A percentile compares a stretch with the other conserved stretches of the same genome.
Conservation (phyloP, 2,329 filamentous ascomycete genomes). For the Geoglossum cookeanum region DNA sequence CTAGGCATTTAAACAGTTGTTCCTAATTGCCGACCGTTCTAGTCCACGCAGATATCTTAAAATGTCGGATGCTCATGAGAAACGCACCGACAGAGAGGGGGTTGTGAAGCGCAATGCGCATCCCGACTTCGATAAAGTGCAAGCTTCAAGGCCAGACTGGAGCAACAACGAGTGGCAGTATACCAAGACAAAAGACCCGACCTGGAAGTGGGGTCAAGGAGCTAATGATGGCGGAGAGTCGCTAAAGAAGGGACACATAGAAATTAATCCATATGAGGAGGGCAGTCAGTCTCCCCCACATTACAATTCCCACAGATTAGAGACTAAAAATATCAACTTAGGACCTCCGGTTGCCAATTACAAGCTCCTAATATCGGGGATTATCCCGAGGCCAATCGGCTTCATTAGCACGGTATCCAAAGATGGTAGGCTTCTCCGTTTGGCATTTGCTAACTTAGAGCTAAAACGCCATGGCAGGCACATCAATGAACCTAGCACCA, state of each 20-base stretch:
- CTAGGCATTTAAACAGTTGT: too few relatives aligned
- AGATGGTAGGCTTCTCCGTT: conserved; percentile 33
- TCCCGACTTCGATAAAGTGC: conserved; percentile 44
- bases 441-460: neutral
- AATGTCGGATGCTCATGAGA: neutral
- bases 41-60: neutral
- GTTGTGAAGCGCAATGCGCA: conserved; percentile 16
- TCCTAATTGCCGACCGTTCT: too few relatives aligned
- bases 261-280: conserved; percentile 62
- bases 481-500: conserved; percentile 57
- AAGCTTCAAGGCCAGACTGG: conserved; percentile 32
- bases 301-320: neutral
- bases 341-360: conserved; percentile 57
- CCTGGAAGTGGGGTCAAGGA: conserved; percentile 25
- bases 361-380: conserved; percentile 70
- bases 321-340: neutral
- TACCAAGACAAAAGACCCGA: conserved; percentile 22
- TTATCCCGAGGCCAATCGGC: conserved; percentile 66
- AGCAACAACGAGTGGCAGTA: conserved; percentile 18
- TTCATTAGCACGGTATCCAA: conserved; percentile 37
- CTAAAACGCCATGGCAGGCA: conserved; percentile 6
- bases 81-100: conserved; percentile 26
- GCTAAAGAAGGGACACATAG: conserved; percentile 41
- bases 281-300: conserved; percentile 22
- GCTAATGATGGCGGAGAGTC: conserved; percentile 26